These are phyloP conservation scores for Penicillium polonicum DNA, from an alignment of 2,329 filamentous ascomycete species.

Conservation along the genomic window DNA sequence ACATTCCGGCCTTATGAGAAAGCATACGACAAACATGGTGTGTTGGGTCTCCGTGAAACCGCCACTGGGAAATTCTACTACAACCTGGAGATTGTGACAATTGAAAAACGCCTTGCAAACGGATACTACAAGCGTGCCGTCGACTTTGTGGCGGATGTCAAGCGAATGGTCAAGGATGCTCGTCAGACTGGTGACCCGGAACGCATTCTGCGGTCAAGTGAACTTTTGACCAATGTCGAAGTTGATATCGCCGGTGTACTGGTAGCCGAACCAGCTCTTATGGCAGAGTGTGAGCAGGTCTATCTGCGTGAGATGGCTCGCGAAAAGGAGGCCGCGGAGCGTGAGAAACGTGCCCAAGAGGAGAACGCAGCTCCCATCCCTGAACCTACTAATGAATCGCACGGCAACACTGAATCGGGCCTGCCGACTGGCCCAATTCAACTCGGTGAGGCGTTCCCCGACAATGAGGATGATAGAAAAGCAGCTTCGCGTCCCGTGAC, in stretches of 20 bases:
- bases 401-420: slow-evolving; percentile 54
- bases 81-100: slow-evolving; percentile 87
- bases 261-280: slow-evolving; percentile 59
- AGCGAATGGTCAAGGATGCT: slow-evolving; percentile 78
- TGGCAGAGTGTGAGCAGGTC: slow-evolving; percentile 75
- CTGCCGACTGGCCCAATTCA: slow-evolving; percentile 52
- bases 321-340: slow-evolving; percentile 63
- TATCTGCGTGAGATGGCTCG: slow-evolving; percentile 71
- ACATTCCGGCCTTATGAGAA: slow-evolving; percentile 74
- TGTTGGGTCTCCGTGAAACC: slow-evolving; percentile 72
- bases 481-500: slow-evolving; percentile 53
- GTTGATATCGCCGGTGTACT: slow-evolving; percentile 83
- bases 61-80: slow-evolving; percentile 84
- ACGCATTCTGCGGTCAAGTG: slow-evolving; percentile 80
- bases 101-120: slow-evolving; percentile 94
- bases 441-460: slow-evolving; percentile 64
- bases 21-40: slow-evolving; percentile 74
- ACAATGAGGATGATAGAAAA: slow-evolving; percentile 33
- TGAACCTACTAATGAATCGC: slow-evolving; percentile 53
- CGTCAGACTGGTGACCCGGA: slow-evolving; percentile 80
- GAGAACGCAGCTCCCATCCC: slow-evolving; percentile 38
- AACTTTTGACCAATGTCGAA: slow-evolving; percentile 88
- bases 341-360: slow-evolving; percentile 20
- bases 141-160: slow-evolving; percentile 87
- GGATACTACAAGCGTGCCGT: slow-evolving; percentile 90